Evolutionary conservation across 768 basidiomycete species (phyloP).

Genomic region (Mrakia blollopis): DNA sequence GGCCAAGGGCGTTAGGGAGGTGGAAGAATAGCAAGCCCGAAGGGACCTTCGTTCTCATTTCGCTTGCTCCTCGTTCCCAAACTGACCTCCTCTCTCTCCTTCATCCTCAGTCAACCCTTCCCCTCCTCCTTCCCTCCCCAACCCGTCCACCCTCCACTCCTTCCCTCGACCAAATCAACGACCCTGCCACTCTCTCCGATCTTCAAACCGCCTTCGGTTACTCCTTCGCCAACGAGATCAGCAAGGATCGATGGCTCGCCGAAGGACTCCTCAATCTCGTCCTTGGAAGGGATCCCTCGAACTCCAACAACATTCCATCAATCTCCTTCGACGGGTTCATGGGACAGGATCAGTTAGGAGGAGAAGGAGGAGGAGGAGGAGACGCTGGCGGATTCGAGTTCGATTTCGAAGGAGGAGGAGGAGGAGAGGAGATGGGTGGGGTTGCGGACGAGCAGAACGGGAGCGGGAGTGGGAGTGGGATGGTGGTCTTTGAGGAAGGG

Average conservation of each 20-base stretch:
- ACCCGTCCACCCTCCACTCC: not conserved
- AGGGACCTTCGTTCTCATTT: too few species aligned
- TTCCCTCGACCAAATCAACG: not conserved
- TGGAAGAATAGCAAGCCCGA: too few species aligned
- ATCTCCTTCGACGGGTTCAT: not conserved
- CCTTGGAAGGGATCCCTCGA: not conserved
- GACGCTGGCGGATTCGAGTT: not conserved
- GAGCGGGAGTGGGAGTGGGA: not conserved
- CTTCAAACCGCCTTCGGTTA: slow-evolving; percentile 13
- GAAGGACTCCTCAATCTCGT: slow-evolving; percentile 8
- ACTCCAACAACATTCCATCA: not conserved
- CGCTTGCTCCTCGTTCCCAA: not conserved
- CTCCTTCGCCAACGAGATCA: slow-evolving; percentile 1
- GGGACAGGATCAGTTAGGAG: not conserved
- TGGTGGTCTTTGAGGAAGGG: not conserved
- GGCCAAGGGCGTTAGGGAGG: too few species aligned
- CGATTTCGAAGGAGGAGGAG: not conserved
- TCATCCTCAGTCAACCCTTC: not conserved
- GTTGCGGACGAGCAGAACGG: not conserved
- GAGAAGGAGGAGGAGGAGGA: not conserved
- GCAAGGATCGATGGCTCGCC: slow-evolving; percentile 16
- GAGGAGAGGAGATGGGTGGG: not conserved
- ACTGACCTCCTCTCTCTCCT: not conserved
- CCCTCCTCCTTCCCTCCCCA: slow-evolving; percentile 5
- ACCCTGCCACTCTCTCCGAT: not conserved